phyloP scores from a whole-genome alignment of 192 early-diverging fungal species.

The Mortierella hygrophila region DNA sequence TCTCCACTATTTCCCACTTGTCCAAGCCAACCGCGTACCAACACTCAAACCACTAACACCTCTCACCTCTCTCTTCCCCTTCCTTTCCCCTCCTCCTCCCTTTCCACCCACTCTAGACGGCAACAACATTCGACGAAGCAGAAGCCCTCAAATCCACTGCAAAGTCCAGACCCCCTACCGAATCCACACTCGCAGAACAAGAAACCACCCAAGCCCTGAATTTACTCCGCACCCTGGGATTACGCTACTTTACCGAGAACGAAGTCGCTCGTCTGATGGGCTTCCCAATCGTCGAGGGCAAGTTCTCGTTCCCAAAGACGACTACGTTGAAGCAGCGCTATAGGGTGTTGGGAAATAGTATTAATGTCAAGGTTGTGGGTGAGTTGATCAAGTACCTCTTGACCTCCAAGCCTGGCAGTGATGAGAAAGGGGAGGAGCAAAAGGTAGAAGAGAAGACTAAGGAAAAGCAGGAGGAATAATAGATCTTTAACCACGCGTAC shows the following conservation, averaged over 20 bases:
- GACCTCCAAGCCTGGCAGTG: slow-evolving; percentile 23
- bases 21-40: background rate
- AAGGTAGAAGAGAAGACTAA: background rate
- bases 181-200: slow-evolving; percentile 21
- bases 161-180: slow-evolving; percentile 14
- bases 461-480: background rate
- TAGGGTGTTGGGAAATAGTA: slow-evolving; percentile 90
- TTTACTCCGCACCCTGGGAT: slow-evolving; percentile 49
- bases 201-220: slow-evolving; percentile 52
- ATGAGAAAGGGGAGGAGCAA: background rate
- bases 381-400: slow-evolving; percentile 81
- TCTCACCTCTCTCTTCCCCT: background rate
- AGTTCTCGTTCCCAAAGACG: slow-evolving; percentile 78
- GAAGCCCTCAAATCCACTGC: slow-evolving; percentile 31
- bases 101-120: slow-evolving; percentile 26
- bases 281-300: slow-evolving; percentile 67
- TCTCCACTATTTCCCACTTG: background rate
- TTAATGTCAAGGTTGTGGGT: slow-evolving; percentile 87
- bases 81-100: background rate
- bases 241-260: slow-evolving; percentile 69
- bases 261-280: slow-evolving; percentile 86
- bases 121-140: slow-evolving; percentile 48
- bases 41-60: too few relatives aligned
- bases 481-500: background rate
- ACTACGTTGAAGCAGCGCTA: slow-evolving; percentile 83